Conservation (phyloP, 2,329 filamentous ascomycete genomes). For the Cercospora sesami region DNA sequence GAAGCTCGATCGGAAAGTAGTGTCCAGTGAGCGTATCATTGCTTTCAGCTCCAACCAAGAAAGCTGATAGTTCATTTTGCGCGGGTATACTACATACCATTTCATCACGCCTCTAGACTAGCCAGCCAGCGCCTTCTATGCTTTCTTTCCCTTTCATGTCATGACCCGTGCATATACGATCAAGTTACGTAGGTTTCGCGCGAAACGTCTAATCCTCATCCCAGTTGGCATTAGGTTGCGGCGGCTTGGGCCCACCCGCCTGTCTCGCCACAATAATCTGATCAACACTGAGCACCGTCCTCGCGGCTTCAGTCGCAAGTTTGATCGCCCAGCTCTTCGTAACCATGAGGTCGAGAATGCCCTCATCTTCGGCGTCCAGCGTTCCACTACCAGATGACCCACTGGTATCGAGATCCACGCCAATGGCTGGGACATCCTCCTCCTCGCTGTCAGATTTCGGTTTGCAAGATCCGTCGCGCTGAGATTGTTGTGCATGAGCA, state of each 20-base stretch:
- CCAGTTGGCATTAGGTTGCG: slow-evolving; percentile 83
- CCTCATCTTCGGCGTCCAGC: slow-evolving; percentile 80
- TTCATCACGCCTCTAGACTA: background rate
- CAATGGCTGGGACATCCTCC: slow-evolving; percentile 82
- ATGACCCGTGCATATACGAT: background rate
- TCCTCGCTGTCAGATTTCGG: slow-evolving; percentile 51
- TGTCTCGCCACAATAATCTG: slow-evolving; percentile 99
- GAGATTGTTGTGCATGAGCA: slow-evolving; percentile 59
- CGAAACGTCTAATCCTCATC: slow-evolving; percentile 56
- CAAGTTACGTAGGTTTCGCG: background rate
- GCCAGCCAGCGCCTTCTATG: slow-evolving; percentile 5
- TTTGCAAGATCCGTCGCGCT: slow-evolving; percentile 10
- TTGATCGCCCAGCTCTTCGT: slow-evolving; percentile 97
- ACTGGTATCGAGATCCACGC: slow-evolving; percentile 90
- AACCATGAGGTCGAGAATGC: slow-evolving; percentile 87
- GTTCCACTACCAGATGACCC: slow-evolving; percentile 80
- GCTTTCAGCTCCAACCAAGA: background rate
- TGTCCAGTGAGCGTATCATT: background rate
- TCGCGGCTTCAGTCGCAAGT: slow-evolving; percentile 88
- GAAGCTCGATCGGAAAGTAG: no score
- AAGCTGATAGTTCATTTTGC: slow-evolving; percentile 2
- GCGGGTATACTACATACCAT: slow-evolving; percentile 2
- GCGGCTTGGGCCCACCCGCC: slow-evolving; percentile 95
- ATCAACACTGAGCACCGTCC: slow-evolving; percentile 93
- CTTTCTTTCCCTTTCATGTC: background rate